phyloP scores from a whole-genome alignment of 495 filamentous ascomycete genomes.

The Polyplosphaeria fusca region DNA sequence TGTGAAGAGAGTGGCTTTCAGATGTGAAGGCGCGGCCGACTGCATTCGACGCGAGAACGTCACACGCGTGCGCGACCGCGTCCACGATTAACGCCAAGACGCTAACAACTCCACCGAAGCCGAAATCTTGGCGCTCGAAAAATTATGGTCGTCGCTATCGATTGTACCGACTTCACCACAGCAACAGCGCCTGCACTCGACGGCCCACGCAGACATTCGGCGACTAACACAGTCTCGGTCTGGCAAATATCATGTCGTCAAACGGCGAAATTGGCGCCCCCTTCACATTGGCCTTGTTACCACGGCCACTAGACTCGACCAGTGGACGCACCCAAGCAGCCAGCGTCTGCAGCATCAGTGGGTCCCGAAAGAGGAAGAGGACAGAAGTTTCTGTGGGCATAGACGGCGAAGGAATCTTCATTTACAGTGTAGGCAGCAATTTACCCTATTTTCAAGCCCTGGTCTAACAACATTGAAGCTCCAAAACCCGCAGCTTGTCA shows the following conservation, averaged over 20 bases:
- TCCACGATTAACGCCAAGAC: neutral
- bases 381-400: conserved; percentile 80
- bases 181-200: conserved; percentile 9
- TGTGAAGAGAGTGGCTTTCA: too few relatives aligned
- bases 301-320: conserved; percentile 32
- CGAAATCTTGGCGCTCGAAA: conserved; percentile 1
- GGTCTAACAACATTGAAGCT: conserved; percentile 51
- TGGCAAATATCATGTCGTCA: conserved; percentile 33
- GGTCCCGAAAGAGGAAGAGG: conserved; percentile 79
- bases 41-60: neutral
- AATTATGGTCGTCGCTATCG: neutral
- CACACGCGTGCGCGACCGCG: neutral
- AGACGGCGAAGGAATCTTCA: conserved; percentile 85
- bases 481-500: conserved; percentile 72
- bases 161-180: neutral
- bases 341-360: conserved; percentile 63
- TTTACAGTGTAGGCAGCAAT: conserved; percentile 73
- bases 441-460: neutral
- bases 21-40: neutral
- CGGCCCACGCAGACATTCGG: conserved; percentile 27
- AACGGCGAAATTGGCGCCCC: conserved; percentile 35
- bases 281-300: conserved; percentile 39
- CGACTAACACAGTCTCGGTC: neutral
- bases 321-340: conserved; percentile 35
- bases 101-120: conserved; percentile 22